Base-by-base conservation (phyloP, 1,284 basidiomycete species). In the Rhodotorula mucilaginosa region DNA sequence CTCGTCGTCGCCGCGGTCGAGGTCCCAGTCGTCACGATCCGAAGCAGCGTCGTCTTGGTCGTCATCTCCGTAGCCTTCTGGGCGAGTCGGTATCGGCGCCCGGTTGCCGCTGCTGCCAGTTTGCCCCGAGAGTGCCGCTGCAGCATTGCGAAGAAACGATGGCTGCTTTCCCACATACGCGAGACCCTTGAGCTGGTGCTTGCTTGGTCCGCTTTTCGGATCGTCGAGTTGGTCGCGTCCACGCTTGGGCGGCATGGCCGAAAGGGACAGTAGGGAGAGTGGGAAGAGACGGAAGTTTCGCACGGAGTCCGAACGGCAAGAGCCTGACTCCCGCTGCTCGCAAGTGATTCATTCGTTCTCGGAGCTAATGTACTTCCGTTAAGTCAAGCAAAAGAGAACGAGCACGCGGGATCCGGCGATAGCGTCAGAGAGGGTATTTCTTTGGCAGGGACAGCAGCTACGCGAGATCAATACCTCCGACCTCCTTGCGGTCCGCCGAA, bases 11-110 rank as follows among this genome's bases (percentile, higher is more conserved):
- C 73, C 73, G 10, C 69, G 48, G 8, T 69, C 69, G 39, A 74
- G 51, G 23, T 74, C 70, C 68, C 70, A 74, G 60, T 68, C 71
- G 44, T 75, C 73, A 49, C 62, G 59, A 12, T 71, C 69, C 52
- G 58, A 61, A 39, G 56, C 51, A 6, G 56, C 64, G 1, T 65
- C 72, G 34, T 67, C 65, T 19, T 67, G 66, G 49, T 46, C 69
- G 49, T 46, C 57, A 23, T 23, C 57, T n/a, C 47, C 56, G 23
- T 26, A 47, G 16, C 60, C 66, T 2, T 61, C 68, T 10, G 71
- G 74, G 19, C 74, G 58, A 1, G 69, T 62, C 19, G 73, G 73
- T 8, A 74, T 61, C 31, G 71, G 29, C 1, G 71, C 66, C 19
- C 73, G 62, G n/a, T 70, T 68, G 19, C 58, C 47, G 16, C 59